Conservation (phyloP, 495 filamentous ascomycete genomes). For the Penicillium maclennaniae region DNA sequence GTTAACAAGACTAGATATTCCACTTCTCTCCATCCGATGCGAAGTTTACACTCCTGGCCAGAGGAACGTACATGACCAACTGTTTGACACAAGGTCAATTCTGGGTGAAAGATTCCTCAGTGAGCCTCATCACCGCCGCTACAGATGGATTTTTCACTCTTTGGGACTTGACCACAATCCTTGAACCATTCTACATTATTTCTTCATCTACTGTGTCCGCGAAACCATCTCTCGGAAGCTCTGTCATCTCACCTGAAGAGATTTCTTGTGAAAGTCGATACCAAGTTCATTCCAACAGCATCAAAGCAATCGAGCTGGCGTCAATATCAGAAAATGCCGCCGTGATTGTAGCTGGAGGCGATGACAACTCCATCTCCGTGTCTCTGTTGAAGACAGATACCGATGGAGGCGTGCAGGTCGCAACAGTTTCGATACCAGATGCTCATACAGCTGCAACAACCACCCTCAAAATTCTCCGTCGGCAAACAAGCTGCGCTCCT, state of each 20-base stretch:
- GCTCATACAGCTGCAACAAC: slow-evolving; percentile 83
- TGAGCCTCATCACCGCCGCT: slow-evolving; percentile 52
- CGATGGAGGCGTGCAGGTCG: slow-evolving; percentile 14
- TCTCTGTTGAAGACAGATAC: slow-evolving; percentile 37
- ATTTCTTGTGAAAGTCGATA: slow-evolving; percentile 36
- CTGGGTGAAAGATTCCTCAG: slow-evolving; percentile 21
- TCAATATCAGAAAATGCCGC: slow-evolving; percentile 27
- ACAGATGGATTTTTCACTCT: slow-evolving; percentile 60
- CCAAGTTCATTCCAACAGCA: slow-evolving; percentile 68
- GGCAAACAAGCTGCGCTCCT: neutral
- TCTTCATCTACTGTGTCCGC: slow-evolving; percentile 13
- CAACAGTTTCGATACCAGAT: slow-evolving; percentile 56
- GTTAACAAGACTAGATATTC: slow-evolving; percentile 44
- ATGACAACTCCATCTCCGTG: slow-evolving; percentile 74
- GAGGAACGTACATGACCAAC: slow-evolving; percentile 66
- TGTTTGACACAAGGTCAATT: slow-evolving; percentile 74
- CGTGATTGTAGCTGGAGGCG: slow-evolving; percentile 71
- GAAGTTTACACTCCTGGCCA: slow-evolving; percentile 52
- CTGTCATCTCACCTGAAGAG: slow-evolving; percentile 13
- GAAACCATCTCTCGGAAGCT: slow-evolving; percentile 16
- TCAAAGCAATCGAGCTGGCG: slow-evolving; percentile 54
- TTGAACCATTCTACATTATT: slow-evolving; percentile 32
- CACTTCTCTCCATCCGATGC: slow-evolving; percentile 44
- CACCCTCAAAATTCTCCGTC: slow-evolving; percentile 50
- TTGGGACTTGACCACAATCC: slow-evolving; percentile 44